A percentile compares a stretch with the other conserved stretches of the same genome.
Conservation (phyloP, 2,329 filamentous ascomycete species). For the Colletotrichum godetiae region DNA sequence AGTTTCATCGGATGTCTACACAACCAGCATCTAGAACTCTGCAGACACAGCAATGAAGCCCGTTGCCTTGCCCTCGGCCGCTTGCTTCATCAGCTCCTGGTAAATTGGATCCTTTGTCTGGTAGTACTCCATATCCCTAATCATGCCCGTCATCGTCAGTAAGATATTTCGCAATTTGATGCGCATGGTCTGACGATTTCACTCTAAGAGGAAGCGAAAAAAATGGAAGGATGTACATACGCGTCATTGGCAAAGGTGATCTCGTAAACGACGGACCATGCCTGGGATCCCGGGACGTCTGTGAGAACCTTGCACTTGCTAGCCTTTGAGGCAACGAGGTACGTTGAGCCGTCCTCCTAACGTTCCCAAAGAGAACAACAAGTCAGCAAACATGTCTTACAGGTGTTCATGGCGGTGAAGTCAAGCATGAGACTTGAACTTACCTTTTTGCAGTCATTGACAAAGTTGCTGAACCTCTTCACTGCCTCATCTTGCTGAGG, state of each 20-base stretch:
- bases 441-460: constrained; percentile 25
- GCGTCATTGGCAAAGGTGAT: constrained; percentile 27
- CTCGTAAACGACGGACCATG: constrained; percentile 28
- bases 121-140: constrained; percentile 33
- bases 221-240: not conserved
- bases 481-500: constrained; percentile 23
- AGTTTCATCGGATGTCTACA: not conserved
- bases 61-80: constrained; percentile 29
- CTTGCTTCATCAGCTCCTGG: constrained; percentile 31
- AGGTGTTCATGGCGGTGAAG: not conserved
- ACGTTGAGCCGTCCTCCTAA: constrained; percentile 22
- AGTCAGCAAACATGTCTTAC: not conserved
- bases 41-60: constrained; percentile 24
- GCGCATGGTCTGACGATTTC: too few species aligned
- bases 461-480: constrained; percentile 25
- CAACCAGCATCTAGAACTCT: constrained; percentile 7
- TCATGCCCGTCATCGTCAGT: not conserved
- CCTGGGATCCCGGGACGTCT: constrained; percentile 25
- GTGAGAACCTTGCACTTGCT: constrained; percentile 32
- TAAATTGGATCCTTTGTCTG: constrained; percentile 31
- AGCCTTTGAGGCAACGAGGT: constrained; percentile 31
- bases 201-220: too few species aligned
- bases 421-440: too few species aligned
- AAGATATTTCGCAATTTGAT: not conserved
- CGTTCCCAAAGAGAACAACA: not conserved